Percentiles rank a stretch among this genome's conserved stretches.
These are phyloP conservation scores for Geranomyces michiganensis DNA, from an alignment of 192 early-diverging fungal genomes.

Conservation along the genomic window DNA sequence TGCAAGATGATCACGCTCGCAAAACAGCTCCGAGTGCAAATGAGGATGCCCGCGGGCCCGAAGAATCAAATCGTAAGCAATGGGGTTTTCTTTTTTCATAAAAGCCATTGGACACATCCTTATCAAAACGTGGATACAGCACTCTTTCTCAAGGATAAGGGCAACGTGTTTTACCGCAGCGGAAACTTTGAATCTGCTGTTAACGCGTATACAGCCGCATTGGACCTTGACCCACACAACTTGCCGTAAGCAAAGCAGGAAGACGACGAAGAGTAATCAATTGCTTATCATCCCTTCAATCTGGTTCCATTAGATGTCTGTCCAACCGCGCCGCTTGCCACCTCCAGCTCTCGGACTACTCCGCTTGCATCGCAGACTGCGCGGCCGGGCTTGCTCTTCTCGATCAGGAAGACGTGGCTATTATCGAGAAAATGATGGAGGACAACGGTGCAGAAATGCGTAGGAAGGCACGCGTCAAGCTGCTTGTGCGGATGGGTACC, in stretches of 20 bases:
- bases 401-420: constrained; percentile 29
- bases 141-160: constrained; percentile 62
- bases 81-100: background rate
- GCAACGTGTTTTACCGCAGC: constrained; percentile 69
- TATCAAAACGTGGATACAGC: constrained; percentile 15
- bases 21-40: background rate
- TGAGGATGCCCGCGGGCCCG: constrained; percentile 12
- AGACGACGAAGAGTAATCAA: background rate
- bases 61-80: constrained; percentile 31
- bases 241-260: constrained; percentile 43
- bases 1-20: constrained; percentile 29
- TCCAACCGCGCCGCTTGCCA: constrained; percentile 72
- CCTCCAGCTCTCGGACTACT: constrained; percentile 57
- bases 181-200: constrained; percentile 67
- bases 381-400: constrained; percentile 59
- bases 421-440: constrained; percentile 40
- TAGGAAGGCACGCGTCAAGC: constrained; percentile 49
- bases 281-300: background rate
- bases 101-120: background rate
- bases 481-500: constrained; percentile 69
- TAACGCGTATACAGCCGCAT: constrained; percentile 69
- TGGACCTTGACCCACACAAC: constrained; percentile 66
- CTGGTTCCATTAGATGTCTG: constrained; percentile 38
- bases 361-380: constrained; percentile 68
- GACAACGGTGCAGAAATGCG: constrained; percentile 48